phyloP scores from a whole-genome alignment of 495 filamentous ascomycete species.

The Xylaria cubensis region DNA sequence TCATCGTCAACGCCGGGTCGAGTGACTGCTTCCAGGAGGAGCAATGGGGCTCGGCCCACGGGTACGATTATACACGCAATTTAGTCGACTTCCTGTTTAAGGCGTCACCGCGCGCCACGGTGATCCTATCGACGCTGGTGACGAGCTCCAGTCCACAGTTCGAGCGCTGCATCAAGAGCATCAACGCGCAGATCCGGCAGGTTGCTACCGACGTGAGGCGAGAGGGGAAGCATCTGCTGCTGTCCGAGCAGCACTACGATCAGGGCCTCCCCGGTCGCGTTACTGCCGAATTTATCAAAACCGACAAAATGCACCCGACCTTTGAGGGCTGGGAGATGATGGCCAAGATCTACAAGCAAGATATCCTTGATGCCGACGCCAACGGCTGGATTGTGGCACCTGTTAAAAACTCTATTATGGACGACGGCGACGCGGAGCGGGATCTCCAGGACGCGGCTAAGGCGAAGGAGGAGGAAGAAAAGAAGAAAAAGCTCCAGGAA shows the following conservation, averaged over 20 bases:
- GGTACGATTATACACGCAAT: constrained; percentile 33
- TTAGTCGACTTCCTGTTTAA: constrained; percentile 40
- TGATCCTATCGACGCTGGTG: constrained; percentile 37
- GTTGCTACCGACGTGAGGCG: constrained; percentile 46
- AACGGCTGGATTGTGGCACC: constrained; percentile 48
- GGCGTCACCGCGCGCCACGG: constrained; percentile 37
- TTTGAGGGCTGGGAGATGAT: constrained; percentile 54
- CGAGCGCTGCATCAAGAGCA: constrained; percentile 44
- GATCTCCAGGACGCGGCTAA: constrained; percentile 34
- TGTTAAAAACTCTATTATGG: constrained; percentile 40
- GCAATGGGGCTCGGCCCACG: constrained; percentile 39
- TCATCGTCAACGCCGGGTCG: constrained; percentile 43
- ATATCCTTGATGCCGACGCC: constrained; percentile 42
- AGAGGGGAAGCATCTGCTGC: constrained; percentile 38
- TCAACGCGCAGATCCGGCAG: constrained; percentile 43
- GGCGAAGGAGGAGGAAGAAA: constrained; percentile 23
- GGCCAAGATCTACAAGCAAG: constrained; percentile 51
- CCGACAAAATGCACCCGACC: constrained; percentile 47
- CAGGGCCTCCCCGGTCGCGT: constrained; percentile 40
- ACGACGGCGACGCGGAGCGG: constrained; percentile 38
- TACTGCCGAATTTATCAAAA: constrained; percentile 32
- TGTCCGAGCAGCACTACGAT: constrained; percentile 38
- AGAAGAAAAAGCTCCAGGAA: neutral
- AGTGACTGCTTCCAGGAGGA: constrained; percentile 41
- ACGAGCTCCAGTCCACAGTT: constrained; percentile 36